These are phyloP conservation scores for Pleurotus giganteus DNA, from an alignment of 768 basidiomycete species.

Conservation along the genomic window DNA sequence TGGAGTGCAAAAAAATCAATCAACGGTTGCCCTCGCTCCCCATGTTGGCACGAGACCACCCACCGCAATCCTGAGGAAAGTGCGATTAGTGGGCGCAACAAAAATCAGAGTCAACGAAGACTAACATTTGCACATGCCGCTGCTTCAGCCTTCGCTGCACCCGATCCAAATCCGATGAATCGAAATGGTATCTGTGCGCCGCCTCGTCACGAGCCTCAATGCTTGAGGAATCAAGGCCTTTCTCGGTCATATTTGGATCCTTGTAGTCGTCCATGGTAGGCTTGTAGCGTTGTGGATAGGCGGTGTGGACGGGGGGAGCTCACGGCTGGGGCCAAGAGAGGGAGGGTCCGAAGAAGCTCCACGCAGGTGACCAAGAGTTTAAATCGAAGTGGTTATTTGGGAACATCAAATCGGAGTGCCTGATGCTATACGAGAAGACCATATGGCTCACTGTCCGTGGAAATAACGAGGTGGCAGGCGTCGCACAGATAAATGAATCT, in stretches of 20 bases:
- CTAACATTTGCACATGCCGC: slow-evolving; percentile 78
- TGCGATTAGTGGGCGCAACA: slow-evolving; percentile 2
- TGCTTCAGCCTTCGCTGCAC: slow-evolving; percentile 75
- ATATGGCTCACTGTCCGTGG: not conserved
- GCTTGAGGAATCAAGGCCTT: slow-evolving; percentile 1
- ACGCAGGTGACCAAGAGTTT: not conserved
- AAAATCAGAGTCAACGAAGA: slow-evolving; percentile 8
- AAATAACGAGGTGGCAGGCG: not conserved
- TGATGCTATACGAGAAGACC: not conserved
- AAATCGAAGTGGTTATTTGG: not conserved
- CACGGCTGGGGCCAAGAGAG: not conserved
- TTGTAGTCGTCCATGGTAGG: slow-evolving; percentile 1
- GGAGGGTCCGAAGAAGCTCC: not conserved
- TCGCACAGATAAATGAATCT: not conserved
- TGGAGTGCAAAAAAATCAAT: not conserved
- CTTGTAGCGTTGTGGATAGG: not conserved
- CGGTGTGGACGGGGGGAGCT: not conserved
- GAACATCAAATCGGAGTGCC: not conserved
- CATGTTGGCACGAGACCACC: slow-evolving; percentile 18
- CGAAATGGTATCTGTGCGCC: slow-evolving; percentile 41
- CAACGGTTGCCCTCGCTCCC: not conserved
- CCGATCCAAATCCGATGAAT: slow-evolving; percentile 62
- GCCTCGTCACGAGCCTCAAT: not conserved
- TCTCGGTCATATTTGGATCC: not conserved
- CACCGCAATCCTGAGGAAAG: slow-evolving; percentile 56